Conservation (phyloP, 805 yeast species). For the Suhomyces sp. region DNA sequence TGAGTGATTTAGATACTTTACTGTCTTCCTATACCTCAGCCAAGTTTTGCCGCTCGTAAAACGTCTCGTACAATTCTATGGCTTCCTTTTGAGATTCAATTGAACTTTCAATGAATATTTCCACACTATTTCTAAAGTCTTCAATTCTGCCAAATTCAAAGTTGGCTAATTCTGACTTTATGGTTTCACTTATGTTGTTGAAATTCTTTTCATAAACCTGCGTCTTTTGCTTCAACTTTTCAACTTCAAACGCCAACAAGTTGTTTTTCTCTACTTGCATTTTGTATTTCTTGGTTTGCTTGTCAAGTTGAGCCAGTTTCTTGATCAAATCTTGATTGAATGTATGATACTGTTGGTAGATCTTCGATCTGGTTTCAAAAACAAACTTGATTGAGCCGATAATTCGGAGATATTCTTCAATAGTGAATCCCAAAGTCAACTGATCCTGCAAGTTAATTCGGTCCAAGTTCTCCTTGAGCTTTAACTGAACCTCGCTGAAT, state of each 20-base stretch:
- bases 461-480: conserved; percentile 70
- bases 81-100: conserved; percentile 92
- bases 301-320: conserved; percentile 44
- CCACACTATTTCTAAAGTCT: conserved; percentile 86
- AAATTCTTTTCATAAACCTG: conserved; percentile 55
- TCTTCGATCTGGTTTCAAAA: conserved; percentile 68
- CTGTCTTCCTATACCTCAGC: conserved; percentile 6
- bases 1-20: not conserved
- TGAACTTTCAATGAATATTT: conserved; percentile 83
- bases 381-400: conserved; percentile 72
- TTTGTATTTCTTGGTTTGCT: conserved; percentile 42
- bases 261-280: conserved; percentile 62
- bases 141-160: conserved; percentile 75
- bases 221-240: conserved; percentile 51
- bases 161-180: conserved; percentile 61
- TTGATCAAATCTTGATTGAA: conserved; percentile 44
- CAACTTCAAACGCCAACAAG: conserved; percentile 56
- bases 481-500: conserved; percentile 68
- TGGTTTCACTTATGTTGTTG: conserved; percentile 59
- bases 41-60: conserved; percentile 54
- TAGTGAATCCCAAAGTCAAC: conserved; percentile 77
- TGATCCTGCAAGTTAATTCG: conserved; percentile 82
- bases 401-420: conserved; percentile 82
- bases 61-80: conserved; percentile 84
- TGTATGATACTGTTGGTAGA: conserved; percentile 41